A percentile compares a stretch with the other conserved stretches of the same genome.
Conservation (phyloP, 495 filamentous ascomycete species). For the Neurospora cerealis region DNA sequence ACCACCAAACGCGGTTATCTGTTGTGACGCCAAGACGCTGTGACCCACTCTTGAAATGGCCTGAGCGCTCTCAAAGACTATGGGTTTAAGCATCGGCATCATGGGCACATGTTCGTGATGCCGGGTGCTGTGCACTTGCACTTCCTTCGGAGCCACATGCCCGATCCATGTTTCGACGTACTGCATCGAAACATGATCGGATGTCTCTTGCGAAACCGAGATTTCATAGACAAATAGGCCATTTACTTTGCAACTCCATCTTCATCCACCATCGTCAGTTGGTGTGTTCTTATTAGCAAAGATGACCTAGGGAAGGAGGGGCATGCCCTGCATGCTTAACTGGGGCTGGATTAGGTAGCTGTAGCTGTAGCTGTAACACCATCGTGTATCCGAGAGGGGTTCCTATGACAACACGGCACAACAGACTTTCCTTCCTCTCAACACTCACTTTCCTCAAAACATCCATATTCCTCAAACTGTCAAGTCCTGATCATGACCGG, state of each 20-base stretch:
- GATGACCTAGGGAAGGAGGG: not conserved
- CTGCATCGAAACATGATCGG: not conserved
- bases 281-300: not conserved
- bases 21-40: not conserved
- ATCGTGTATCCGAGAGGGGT: not conserved
- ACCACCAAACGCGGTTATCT: not conserved
- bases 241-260: not conserved
- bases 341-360: not conserved
- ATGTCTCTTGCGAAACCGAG: not conserved
- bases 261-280: not conserved
- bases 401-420: not conserved
- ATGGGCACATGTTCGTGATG: not conserved
- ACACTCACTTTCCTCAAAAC: not conserved
- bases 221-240: not conserved
- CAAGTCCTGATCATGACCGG: conserved; percentile 22
- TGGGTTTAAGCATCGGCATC: not conserved
- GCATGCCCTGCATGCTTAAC: not conserved
- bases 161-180: not conserved
- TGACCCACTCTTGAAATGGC: not conserved
- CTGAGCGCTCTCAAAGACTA: not conserved
- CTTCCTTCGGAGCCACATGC: not conserved
- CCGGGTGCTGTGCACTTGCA: not conserved
- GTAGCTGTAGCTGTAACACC: not conserved
- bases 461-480: not conserved
- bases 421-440: not conserved